phyloP scores from a whole-genome alignment of 2,329 filamentous ascomycete species.

The Teratosphaeria nubilosa region DNA sequence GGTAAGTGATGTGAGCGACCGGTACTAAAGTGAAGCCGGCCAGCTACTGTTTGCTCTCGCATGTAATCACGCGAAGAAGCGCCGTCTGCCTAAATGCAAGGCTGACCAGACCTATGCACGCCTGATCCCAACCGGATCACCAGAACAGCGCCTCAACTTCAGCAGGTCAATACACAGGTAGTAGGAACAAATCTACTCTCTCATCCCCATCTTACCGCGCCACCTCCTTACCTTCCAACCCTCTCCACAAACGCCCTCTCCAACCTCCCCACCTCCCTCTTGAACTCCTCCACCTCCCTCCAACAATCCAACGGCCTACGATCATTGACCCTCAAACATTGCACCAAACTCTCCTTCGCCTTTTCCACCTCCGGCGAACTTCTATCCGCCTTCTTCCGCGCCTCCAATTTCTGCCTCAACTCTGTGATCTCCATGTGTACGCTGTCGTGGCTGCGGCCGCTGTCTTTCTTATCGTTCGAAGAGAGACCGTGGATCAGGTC shows the following conservation, averaged over 20 bases:
- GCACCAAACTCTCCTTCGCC: slow-evolving; percentile 65
- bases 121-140: not conserved
- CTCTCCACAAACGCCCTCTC: slow-evolving; percentile 84
- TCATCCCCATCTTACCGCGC: not conserved
- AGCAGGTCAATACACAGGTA: not conserved
- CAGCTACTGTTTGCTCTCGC: not conserved
- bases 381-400: slow-evolving; percentile 49
- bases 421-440: slow-evolving; percentile 49
- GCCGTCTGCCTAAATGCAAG: not conserved
- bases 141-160: not conserved
- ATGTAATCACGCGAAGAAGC: not conserved
- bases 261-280: slow-evolving; percentile 74
- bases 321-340: slow-evolving; percentile 75
- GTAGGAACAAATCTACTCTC: not conserved
- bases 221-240: slow-evolving; percentile 46
- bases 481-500: slow-evolving; percentile 25
- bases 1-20: not conserved
- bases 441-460: slow-evolving; percentile 38
- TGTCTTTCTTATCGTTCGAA: slow-evolving; percentile 16
- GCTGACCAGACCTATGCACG: not conserved
- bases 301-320: slow-evolving; percentile 86
- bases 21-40: not conserved
- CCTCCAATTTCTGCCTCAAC: slow-evolving; percentile 40
- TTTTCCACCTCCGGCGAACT: slow-evolving; percentile 62
- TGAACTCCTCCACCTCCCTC: slow-evolving; percentile 85